phyloP scores from a whole-genome alignment of 306 rosid species.

The Ormosia emarginata region DNA sequence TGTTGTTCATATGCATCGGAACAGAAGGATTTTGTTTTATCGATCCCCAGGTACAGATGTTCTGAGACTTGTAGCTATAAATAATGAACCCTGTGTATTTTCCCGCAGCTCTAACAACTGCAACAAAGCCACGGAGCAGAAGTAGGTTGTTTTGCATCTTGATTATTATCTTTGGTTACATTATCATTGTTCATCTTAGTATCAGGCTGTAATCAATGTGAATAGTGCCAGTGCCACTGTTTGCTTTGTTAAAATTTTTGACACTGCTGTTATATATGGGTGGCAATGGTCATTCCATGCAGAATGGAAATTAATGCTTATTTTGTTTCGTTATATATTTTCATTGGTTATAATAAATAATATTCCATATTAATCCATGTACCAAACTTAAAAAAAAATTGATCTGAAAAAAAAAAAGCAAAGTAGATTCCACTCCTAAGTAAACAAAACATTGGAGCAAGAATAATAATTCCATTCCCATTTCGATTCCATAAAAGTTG shows the following conservation, averaged over 20 bases:
- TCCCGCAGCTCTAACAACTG: conserved; percentile 27
- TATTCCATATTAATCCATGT: background rate
- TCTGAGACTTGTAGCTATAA: conserved; percentile 31
- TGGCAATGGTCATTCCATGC: background rate
- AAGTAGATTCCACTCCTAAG: background rate
- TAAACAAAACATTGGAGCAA: background rate
- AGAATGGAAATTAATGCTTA: background rate
- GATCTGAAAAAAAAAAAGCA: too few species aligned
- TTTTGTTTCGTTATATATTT: background rate
- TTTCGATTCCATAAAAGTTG: background rate
- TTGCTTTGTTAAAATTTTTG: background rate
- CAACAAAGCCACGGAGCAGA: conserved; percentile 22
- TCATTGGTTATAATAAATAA: background rate
- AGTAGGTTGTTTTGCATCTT: conserved; percentile 22
- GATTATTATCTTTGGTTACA: background rate
- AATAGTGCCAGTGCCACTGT: background rate
- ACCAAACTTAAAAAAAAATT: background rate
- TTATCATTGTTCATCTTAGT: background rate
- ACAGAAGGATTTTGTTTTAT: conserved; percentile 32
- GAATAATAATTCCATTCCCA: background rate
- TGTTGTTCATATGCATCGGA: conserved; percentile 35
- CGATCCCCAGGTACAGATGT: conserved; percentile 39
- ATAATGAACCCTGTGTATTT: conserved; percentile 27
- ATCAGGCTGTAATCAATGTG: background rate
- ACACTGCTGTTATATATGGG: background rate